Evolutionary conservation across 345 rosid genomes (phyloP), one percentile per base, ranked within the genome.

Genomic region (Dovyalis caffra): DNA sequence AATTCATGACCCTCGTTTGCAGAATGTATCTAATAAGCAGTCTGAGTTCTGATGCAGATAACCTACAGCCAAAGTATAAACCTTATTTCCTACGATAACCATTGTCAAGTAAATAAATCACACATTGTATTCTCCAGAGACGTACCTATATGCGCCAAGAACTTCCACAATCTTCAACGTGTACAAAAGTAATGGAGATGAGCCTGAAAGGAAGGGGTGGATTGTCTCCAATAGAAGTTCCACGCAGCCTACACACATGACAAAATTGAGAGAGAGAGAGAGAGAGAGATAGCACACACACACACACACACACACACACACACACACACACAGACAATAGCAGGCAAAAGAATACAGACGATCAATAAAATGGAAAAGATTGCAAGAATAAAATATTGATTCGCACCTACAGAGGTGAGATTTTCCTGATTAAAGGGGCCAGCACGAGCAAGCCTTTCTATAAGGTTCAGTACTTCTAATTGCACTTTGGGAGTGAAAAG

Each of bases 401-500:
- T 80, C 97, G 78, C 86, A 95, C 99, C 99, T 77, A 90, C 82
- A 63, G 98, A 93, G 49, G 97, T 92, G 73, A 96, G 97, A 75
- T 83, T 90, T 90, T 96, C 98, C 88, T 93, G 91, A 86, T 96
- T 96, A 82, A 90, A 93, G 76, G 98, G 82, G 67, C 97, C 86
- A 78, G 94, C 89, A 72, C 88, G 91, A 78, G 98, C 97, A 85
- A 96, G 97, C 77, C 84, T 85, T 74, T 89, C 90, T 73, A 93
- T 82, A 66, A 96, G 91, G 79, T 79, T 84, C 84, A 96, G 88
- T 80, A 93, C 83, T 81, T 93, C 92, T 72, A 96, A 82, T 80
- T 96, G 99, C 86, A 93, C 89, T 83, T 88, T 93, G 56, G 98
- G 98, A 77, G 97, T 93, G 78, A 92, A 96, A 57, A 86, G 98